Evolutionary conservation across 75 land plant genomes (phyloP), one percentile per base, ranked within the genome.

Genomic region (Ceratopteris richardii): DNA sequence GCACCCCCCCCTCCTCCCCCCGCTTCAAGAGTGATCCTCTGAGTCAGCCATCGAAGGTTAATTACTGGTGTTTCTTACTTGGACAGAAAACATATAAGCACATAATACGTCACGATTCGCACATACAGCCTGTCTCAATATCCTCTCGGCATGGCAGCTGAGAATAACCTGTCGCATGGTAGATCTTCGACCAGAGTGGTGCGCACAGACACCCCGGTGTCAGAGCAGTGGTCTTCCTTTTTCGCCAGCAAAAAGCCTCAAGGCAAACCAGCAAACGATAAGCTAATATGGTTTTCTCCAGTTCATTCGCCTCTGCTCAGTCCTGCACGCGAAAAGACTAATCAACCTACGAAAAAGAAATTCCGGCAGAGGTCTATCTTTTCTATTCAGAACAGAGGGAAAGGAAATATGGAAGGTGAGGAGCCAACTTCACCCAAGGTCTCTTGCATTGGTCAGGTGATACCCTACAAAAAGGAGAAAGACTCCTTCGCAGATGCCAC

Each of bases 381-480:
- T 17, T 46, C 48, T 14, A 17, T 46, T 17, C 48, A 17, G 21
- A 46, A 17, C 21, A 46, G 48, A 20, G 21, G 21, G 48, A 17
- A 46, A 20, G 21, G 21, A 17, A 2, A 2, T 17, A 17, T 20
- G 14, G 48, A 46, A 20, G 21, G 4, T n/a, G 48, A 46, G 14
- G 48, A 46, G 21, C 48, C 48, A 17, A 46, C 48, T 5, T 46
- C 48, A 5, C 48, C 48, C 21, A 46, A 46, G 48, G 48, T 46
- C 21, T 46, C 48, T 17, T 46, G 48, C 48, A 46, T 46, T 46
- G 48, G 48, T 17, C 48, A 46, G 17, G 48, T 46, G 48, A 46
- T 5, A 46, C 14, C 48, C 4, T 3, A 20, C 21, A 46, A 14
- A 17, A 46, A 46, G 48, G 37, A 33, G 3, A 46, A 46, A 17